Percentiles rank a stretch among this genome's conserved stretches.
These are phyloP conservation scores for Echinochloa phyllopogon DNA, from an alignment of 176 grass and related monocot species.

Conservation along the genomic window DNA sequence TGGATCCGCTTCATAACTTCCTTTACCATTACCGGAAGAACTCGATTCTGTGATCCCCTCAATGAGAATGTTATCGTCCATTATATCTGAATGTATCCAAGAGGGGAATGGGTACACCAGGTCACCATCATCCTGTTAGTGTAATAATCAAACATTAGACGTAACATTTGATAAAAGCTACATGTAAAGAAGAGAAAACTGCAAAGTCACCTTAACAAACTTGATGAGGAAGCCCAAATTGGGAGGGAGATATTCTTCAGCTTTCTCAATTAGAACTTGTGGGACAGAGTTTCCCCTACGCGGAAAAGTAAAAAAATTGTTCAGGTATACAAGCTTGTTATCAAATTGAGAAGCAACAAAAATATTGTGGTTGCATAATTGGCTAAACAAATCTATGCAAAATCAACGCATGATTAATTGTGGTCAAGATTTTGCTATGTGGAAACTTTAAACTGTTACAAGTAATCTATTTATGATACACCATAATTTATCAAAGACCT, in stretches of 20 bases:
- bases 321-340: slow-evolving; percentile 17
- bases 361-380: not conserved
- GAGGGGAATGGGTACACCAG: slow-evolving; percentile 56
- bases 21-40: slow-evolving; percentile 44
- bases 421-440: not conserved
- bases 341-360: slow-evolving; percentile 4
- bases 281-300: slow-evolving; percentile 79
- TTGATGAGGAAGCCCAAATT: slow-evolving; percentile 62
- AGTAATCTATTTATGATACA: not conserved
- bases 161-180: slow-evolving; percentile 12
- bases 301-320: slow-evolving; percentile 21
- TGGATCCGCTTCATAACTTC: slow-evolving; percentile 31
- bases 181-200: slow-evolving; percentile 30
- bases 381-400: slow-evolving; percentile 13
- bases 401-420: slow-evolving; percentile 25
- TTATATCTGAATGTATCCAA: slow-evolving; percentile 98
- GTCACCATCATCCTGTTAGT: slow-evolving; percentile 65
- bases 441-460: slow-evolving; percentile 18
- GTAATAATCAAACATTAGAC: slow-evolving; percentile 43
- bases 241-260: slow-evolving; percentile 80
- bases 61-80: slow-evolving; percentile 97
- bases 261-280: slow-evolving; percentile 71
- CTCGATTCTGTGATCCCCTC: slow-evolving; percentile 37
- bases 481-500: not conserved
- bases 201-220: slow-evolving; percentile 69